Conservation (phyloP, 371 early-diverging fungal species). For the Rhizopus sp. region DNA sequence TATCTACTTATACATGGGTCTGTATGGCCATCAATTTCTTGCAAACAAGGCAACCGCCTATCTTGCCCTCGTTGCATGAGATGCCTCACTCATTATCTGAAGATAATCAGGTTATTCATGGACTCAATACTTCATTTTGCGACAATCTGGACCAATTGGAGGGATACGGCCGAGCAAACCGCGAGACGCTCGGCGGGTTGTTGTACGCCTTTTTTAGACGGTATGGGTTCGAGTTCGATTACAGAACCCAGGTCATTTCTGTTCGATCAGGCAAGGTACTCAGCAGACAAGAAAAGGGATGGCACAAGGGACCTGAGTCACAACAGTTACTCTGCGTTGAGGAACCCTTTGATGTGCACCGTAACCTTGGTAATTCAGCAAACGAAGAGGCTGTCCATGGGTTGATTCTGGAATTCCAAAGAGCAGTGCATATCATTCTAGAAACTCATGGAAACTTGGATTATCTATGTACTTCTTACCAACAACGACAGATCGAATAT, state of each 20-base stretch:
- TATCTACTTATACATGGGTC: slow-evolving; percentile 70
- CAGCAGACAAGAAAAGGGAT: slow-evolving; percentile 80
- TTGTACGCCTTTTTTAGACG: slow-evolving; percentile 86
- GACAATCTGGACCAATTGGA: slow-evolving; percentile 61
- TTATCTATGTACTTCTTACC: not conserved
- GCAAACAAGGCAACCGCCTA: slow-evolving; percentile 58
- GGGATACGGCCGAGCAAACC: slow-evolving; percentile 71
- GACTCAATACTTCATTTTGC: slow-evolving; percentile 51
- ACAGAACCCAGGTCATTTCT: slow-evolving; percentile 76
- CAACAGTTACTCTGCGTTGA: slow-evolving; percentile 79
- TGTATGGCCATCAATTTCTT: slow-evolving; percentile 32
- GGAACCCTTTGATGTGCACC: slow-evolving; percentile 81
- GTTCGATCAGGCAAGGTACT: slow-evolving; percentile 78
- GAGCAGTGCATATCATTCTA: slow-evolving; percentile 58
- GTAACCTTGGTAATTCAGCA: slow-evolving; percentile 90
- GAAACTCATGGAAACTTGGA: not conserved
- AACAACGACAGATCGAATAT: not conserved
- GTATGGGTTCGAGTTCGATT: slow-evolving; percentile 83
- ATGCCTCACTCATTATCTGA: slow-evolving; percentile 20
- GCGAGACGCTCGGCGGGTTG: slow-evolving; percentile 77
- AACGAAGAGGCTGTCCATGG: slow-evolving; percentile 78
- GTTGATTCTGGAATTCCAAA: slow-evolving; percentile 72
- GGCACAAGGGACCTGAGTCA: slow-evolving; percentile 52
- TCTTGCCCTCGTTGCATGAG: slow-evolving; percentile 84
- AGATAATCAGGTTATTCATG: slow-evolving; percentile 18